These are phyloP conservation scores for Lepraria neglecta DNA, from an alignment of 495 filamentous ascomycete species.

Conservation along the genomic window DNA sequence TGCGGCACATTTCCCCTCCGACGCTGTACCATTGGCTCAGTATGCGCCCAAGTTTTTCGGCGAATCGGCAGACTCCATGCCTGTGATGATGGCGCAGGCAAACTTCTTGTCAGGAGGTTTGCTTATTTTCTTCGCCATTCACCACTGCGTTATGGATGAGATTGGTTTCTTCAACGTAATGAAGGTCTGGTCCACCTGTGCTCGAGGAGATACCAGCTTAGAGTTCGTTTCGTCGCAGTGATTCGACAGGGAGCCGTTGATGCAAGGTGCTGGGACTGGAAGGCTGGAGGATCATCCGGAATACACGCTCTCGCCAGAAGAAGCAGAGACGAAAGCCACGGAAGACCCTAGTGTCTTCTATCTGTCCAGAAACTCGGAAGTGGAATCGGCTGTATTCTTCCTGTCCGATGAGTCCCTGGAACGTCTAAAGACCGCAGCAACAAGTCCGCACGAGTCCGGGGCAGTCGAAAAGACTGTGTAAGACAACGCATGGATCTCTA, in stretches of 20 bases:
- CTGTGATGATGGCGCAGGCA: conserved; percentile 48
- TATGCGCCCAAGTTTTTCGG: conserved; percentile 13
- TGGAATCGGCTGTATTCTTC: conserved; percentile 13
- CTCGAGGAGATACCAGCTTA: conserved; percentile 13
- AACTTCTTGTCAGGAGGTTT: conserved; percentile 48
- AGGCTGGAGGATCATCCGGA: conserved; percentile 19
- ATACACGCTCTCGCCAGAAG: conserved; percentile 17
- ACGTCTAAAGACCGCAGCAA: conserved; percentile 10
- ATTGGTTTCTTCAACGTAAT: conserved; percentile 12
- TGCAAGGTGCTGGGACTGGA: conserved; percentile 17
- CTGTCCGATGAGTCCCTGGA: conserved; percentile 10
- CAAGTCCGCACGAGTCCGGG: not conserved
- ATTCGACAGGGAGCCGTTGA: conserved; percentile 15
- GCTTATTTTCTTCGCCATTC: conserved; percentile 41
- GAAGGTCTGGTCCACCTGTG: conserved; percentile 18
- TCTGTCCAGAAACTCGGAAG: not conserved
- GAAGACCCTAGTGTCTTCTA: conserved; percentile 11
- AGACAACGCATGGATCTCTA: conserved; percentile 12
- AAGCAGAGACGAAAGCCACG: not conserved
- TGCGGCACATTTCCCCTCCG: conserved; percentile 13
- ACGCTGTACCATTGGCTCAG: not conserved
- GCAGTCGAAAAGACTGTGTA: not conserved
- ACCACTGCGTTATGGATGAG: conserved; percentile 46
- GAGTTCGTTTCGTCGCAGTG: conserved; percentile 9
- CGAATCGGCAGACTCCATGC: conserved; percentile 27